phyloP scores from a whole-genome alignment of 129 eudicot genomes.

The Ambrosia trifida region DNA sequence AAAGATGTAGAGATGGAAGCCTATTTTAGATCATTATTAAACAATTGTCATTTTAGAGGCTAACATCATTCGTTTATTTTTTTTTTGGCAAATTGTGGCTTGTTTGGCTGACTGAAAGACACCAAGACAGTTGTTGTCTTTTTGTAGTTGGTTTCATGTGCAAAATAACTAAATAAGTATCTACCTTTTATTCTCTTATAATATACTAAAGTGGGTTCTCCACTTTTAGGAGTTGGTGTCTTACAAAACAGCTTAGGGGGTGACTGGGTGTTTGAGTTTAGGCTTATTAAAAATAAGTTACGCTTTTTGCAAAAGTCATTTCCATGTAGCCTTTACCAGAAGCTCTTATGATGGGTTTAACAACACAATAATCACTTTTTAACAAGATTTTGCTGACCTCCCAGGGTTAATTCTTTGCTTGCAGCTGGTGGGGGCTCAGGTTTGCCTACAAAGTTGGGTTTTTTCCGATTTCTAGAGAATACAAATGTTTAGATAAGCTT shows the following conservation, averaged over 20 bases:
- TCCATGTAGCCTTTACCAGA: background rate
- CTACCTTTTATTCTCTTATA: background rate
- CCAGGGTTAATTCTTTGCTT: background rate
- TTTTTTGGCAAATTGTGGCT: background rate
- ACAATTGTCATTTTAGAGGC: background rate
- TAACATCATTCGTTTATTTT: background rate
- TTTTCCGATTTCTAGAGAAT: background rate
- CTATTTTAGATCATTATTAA: background rate
- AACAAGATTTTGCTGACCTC: background rate
- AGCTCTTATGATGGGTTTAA: background rate
- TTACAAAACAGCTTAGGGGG: background rate
- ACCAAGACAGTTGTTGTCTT: constrained; percentile 1
- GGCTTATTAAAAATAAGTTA: background rate
- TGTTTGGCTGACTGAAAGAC: constrained; percentile 23
- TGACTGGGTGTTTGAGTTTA: background rate
- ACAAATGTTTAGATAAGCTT: background rate
- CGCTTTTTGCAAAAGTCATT: background rate
- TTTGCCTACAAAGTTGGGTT: background rate
- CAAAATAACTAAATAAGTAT: background rate
- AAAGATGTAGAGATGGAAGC: background rate
- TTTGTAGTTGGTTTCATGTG: constrained; percentile 9
- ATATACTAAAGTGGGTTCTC: background rate
- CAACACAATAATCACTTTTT: background rate
- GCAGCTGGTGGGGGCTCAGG: background rate
- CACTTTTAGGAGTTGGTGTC: background rate